Conservation (phyloP, 257 asterid genomes). For the Nicotiana undulata region DNA sequence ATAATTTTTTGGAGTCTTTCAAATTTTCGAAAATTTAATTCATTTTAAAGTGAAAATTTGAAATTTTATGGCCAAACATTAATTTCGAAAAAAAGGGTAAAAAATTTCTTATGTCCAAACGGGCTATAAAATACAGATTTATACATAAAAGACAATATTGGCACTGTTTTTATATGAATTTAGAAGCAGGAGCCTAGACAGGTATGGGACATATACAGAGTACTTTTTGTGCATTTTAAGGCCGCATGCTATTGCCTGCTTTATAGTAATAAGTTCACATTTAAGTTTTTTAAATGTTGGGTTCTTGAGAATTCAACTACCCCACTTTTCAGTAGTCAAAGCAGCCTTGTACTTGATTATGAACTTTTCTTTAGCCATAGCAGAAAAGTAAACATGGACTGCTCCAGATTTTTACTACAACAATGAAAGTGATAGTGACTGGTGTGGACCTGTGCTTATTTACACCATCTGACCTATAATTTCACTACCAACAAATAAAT, state of each 20-base stretch:
- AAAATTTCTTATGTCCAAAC: too few species aligned
- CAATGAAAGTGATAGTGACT: neutral
- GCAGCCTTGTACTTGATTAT: conserved; percentile 1
- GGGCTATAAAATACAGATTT: neutral
- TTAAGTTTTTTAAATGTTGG: conserved; percentile 14
- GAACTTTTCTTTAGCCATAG: neutral
- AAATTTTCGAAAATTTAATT: too few species aligned
- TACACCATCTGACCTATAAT: neutral
- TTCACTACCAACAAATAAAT: neutral
- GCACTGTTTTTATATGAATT: neutral
- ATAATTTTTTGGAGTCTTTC: too few species aligned
- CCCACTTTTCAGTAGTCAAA: conserved; percentile 20
- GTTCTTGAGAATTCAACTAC: conserved; percentile 10
- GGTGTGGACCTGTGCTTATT: neutral
- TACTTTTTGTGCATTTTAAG: conserved; percentile 3
- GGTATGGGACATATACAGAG: neutral
- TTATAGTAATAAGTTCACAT: neutral
- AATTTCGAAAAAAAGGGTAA: too few species aligned
- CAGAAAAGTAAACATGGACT: neutral
- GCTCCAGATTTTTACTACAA: neutral
- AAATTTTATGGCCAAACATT: too few species aligned
- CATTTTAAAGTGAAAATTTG: too few species aligned
- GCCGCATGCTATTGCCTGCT: neutral
- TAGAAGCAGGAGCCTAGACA: neutral
- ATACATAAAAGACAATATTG: neutral